Evolutionary conservation across 2,329 filamentous ascomycete species (phyloP), one percentile per base, ranked within the genome.

Genomic region (Huntiella savannae): DNA sequence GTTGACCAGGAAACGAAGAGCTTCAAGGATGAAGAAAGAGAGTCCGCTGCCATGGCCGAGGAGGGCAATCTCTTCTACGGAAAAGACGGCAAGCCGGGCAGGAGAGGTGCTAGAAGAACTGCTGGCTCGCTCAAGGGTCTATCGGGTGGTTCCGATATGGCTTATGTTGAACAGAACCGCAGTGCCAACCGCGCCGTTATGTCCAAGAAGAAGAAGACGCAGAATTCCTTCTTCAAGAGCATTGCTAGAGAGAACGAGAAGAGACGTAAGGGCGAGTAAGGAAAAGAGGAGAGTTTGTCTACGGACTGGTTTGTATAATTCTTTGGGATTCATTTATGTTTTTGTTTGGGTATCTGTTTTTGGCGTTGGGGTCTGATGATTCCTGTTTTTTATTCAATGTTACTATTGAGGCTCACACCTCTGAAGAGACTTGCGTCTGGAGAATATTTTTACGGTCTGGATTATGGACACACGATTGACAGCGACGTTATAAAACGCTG

Each of bases 61-160:
- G 46, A 48, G 15, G 51, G 49, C 15, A 51, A 51, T 40, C 48
- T 52, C 45, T 51, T 50, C 54, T 49, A 53, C 57, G 53, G 55
- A 55, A 13, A 46, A 10, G 41, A 48, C 28, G 46, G 46, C 13
- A 48, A 43, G 32, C 48, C 48, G 3, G 17, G 43, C 15, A 45
- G 47, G 17, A 62, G 57, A 50, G 48, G 49, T 11, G 49, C 47
- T 4, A 75, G 79, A 53, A 73, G 91, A 50, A 92, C 82, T 22
- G 91, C 87, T 1, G 88, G 86, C 17, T 85, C 78, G 10, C 68
- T 98, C 47, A 80, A 79, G 43, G 87, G 92, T 54, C 70, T 95
- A 47, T 85, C 82, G 47, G 91, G 91, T 48, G 91, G 87, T 0
- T 83, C 93, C 58, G 84, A 92, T 58, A 96, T 98, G 91, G 87